Evolutionary conservation across 2,329 filamentous ascomycete species (phyloP), one percentile per base, ranked within the genome.

Genomic region (Calonectria fujianensis): DNA sequence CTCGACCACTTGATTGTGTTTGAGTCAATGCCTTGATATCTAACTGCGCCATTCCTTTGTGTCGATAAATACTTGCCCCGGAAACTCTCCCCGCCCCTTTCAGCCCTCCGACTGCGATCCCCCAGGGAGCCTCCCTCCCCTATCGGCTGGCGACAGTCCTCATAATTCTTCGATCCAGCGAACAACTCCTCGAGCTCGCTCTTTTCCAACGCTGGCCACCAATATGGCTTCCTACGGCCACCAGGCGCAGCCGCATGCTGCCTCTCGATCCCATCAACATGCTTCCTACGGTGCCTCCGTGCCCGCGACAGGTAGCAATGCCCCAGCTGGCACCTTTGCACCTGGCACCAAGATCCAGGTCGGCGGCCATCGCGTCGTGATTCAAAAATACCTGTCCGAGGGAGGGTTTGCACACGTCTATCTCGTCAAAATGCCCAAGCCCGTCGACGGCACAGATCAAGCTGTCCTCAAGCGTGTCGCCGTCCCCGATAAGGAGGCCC

Each of bases 361-460:
- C 72, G 97, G 97, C 83, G 92, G 91, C 84, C 97, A 99, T 85
- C 93, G 96, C 78, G 96, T 98, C 74, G 91, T 97, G 67, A 97
- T 99, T 80, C 96, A 98, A 83, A 97, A 96, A 85, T 99, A 99
- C 86, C 93, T 99, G 64, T 98, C 97, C 76, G 97, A 99, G 87
- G 97, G 97, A 79, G 97, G 97, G 51, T 99, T 99, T 83, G 97
- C 97, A 81, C 97, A 99, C 86, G 97, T 99, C 82, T 99, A 99
- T 87, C 93, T 98, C 65, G 97, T 98, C 83, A 95, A 94, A 84
- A 89, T 98, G 75, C 93, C 95, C 41, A 91, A 93, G 79, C 90
- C 95, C 72, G 88, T 96, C 82, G 92, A 95, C 84, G 94, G 94
- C 76, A 93, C 94, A 77, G 94, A 97, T 80, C 89, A 92, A 80